phyloP scores from a whole-genome alignment of 1,284 basidiomycete species.

The Apiotrichum gamsii region DNA sequence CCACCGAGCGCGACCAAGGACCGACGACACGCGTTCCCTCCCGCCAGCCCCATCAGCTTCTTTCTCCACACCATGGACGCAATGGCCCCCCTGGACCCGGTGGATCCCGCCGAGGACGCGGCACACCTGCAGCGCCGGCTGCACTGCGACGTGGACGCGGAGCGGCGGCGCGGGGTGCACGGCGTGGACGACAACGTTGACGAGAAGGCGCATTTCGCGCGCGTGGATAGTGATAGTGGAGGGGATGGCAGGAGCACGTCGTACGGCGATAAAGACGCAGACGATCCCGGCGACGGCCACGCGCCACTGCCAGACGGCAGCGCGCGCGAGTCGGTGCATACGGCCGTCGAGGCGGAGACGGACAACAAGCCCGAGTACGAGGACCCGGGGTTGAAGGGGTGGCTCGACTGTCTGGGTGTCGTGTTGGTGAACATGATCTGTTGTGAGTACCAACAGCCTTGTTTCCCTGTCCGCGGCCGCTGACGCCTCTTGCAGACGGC shows the following conservation, averaged over 20 bases:
- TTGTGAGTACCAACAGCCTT: conserved; percentile 18
- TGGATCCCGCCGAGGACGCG: too few species aligned
- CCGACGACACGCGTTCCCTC: too few species aligned
- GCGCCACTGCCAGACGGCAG: too few species aligned
- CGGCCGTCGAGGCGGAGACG: background rate
- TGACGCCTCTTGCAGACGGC: conserved; percentile 22
- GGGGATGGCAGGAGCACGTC: too few species aligned
- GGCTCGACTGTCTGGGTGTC: conserved; percentile 5
- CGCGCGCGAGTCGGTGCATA: background rate
- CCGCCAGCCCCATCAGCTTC: too few species aligned
- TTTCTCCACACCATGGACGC: too few species aligned
- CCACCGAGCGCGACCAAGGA: too few species aligned
- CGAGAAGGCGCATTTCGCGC: background rate
- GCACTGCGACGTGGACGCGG: background rate
- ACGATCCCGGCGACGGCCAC: background rate
- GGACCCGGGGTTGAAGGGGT: conserved; percentile 3
- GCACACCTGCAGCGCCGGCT: too few species aligned
- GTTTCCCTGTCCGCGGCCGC: background rate
- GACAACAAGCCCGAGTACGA: background rate
- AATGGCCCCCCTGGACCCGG: too few species aligned
- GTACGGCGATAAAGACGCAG: background rate
- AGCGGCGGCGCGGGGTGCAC: background rate
- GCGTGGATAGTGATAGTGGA: too few species aligned
- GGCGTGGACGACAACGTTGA: background rate
- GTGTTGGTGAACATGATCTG: conserved; percentile 29